Conservation (phyloP, 169 alveolate genomes). For the Eimeria falciformis region DNA sequence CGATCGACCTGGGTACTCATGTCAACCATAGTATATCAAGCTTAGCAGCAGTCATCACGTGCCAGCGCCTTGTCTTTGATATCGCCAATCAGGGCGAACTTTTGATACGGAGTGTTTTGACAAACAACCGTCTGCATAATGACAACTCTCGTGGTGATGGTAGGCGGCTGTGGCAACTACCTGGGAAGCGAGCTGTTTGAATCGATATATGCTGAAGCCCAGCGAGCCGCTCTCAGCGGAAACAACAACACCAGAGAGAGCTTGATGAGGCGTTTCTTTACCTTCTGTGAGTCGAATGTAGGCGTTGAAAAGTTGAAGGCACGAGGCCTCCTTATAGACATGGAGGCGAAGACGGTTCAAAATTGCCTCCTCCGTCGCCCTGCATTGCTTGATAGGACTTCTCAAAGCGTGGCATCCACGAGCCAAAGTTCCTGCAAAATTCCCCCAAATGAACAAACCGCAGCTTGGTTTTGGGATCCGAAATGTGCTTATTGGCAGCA, state of each 20-base stretch:
- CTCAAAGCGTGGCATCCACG: neutral
- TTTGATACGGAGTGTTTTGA: too few relatives aligned
- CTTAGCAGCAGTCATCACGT: too few relatives aligned
- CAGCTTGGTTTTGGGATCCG: conserved; percentile 65
- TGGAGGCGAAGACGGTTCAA: conserved; percentile 70
- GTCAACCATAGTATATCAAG: too few relatives aligned
- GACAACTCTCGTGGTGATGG: conserved; percentile 63
- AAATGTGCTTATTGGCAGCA: conserved; percentile 63
- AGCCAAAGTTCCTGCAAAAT: neutral
- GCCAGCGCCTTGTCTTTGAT: too few relatives aligned
- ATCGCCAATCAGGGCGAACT: too few relatives aligned
- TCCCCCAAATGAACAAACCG: neutral
- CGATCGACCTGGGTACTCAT: too few relatives aligned
- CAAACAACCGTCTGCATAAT: neutral
- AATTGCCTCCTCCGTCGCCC: conserved; percentile 56
- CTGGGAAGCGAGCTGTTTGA: conserved; percentile 61
- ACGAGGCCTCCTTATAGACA: conserved; percentile 55
- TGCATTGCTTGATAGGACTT: neutral
- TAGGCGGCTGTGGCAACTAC: conserved; percentile 70
- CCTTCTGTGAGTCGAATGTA: neutral
- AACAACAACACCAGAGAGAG: conserved; percentile 7
- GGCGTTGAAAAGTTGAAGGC: neutral
- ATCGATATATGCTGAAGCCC: conserved; percentile 15
- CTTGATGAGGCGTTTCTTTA: conserved; percentile 38
- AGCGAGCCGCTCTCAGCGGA: conserved; percentile 7